phyloP scores from a whole-genome alignment of 2,329 filamentous ascomycete genomes.

The Fusarium torulosum region DNA sequence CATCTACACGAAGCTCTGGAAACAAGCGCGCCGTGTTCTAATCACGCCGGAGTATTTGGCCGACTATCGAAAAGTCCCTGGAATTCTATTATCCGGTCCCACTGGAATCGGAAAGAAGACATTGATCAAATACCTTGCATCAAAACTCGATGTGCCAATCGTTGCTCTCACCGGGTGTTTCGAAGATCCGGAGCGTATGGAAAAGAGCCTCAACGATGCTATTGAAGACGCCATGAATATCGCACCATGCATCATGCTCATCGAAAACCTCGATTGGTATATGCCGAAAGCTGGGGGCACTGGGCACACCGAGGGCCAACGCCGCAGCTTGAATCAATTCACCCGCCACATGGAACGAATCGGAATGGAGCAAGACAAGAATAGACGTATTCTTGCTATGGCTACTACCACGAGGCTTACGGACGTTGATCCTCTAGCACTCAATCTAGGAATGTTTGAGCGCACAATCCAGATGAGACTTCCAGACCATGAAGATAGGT shows the following conservation, averaged over 20 bases:
- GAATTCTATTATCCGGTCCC: constrained; percentile 82
- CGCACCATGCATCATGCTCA: constrained; percentile 90
- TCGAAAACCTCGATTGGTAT: constrained; percentile 86
- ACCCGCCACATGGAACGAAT: constrained; percentile 89
- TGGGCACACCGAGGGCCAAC: constrained; percentile 89
- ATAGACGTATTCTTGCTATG: constrained; percentile 85
- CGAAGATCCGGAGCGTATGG: constrained; percentile 55
- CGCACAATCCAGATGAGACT: constrained; percentile 89
- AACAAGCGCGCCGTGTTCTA: constrained; percentile 31
- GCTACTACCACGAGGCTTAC: constrained; percentile 92
- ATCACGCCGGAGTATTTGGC: constrained; percentile 41
- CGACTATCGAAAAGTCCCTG: constrained; percentile 51
- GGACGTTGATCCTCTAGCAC: constrained; percentile 82
- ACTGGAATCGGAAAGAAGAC: constrained; percentile 86
- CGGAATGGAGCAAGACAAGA: constrained; percentile 74
- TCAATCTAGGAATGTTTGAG: constrained; percentile 81
- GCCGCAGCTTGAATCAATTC: constrained; percentile 85
- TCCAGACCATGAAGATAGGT: constrained; percentile 81
- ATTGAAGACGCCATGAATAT: constrained; percentile 84
- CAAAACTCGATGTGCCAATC: constrained; percentile 78
- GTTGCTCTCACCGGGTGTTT: constrained; percentile 64
- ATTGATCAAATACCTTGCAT: constrained; percentile 79
- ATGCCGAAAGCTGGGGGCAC: constrained; percentile 85
- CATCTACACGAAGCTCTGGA: constrained; percentile 40
- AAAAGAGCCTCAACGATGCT: constrained; percentile 56